Conservation (phyloP, 495 filamentous ascomycete genomes). For the Pyrenopolyporus hunteri region DNA sequence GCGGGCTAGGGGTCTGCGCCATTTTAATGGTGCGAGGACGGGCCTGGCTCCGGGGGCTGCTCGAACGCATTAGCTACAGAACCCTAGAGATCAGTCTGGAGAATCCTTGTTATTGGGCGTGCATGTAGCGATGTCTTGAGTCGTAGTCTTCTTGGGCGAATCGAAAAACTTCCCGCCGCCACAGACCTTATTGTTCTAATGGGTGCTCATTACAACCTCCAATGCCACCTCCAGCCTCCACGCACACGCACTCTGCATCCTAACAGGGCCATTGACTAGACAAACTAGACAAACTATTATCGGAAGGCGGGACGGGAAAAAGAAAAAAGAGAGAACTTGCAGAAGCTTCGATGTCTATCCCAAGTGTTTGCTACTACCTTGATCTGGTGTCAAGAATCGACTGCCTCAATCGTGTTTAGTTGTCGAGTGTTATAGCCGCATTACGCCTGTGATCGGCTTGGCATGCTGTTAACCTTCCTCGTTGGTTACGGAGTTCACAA, state of each 20-base stretch:
- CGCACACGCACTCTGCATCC: not conserved
- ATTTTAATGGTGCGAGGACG: not conserved
- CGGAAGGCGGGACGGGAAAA: constrained; percentile 25
- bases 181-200: constrained; percentile 8
- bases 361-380: not conserved
- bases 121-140: constrained; percentile 15
- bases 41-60: not conserved
- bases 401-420: not conserved
- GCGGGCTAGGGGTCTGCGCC: not conserved
- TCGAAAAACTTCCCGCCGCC: not conserved
- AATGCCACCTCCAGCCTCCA: not conserved
- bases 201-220: not conserved
- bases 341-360: not conserved
- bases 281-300: not conserved
- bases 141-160: constrained; percentile 7
- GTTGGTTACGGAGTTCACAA: constrained; percentile 3
- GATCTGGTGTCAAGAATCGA: not conserved
- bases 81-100: constrained; percentile 32
- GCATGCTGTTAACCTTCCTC: not conserved
- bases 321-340: constrained; percentile 5
- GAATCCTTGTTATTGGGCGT: constrained; percentile 12
- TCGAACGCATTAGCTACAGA: constrained; percentile 18
- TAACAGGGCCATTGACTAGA: constrained; percentile 2
- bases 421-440: not conserved
- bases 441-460: not conserved